These are phyloP conservation scores for Exophiala sp. DNA, from an alignment of 2,329 filamentous ascomycete species.

Conservation along the genomic window DNA sequence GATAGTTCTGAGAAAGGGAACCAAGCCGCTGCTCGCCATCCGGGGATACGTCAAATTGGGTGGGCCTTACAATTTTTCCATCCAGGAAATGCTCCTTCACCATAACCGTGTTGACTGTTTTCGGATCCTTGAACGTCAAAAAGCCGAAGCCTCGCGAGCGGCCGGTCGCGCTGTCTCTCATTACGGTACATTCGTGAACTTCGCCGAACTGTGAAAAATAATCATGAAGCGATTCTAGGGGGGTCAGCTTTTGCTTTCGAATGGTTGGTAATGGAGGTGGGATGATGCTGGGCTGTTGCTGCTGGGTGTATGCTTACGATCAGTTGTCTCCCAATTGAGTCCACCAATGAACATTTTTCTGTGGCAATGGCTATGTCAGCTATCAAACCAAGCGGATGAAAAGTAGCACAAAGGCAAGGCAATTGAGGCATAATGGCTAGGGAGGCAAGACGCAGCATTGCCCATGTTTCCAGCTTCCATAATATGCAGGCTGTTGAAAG, in stretches of 20 bases:
- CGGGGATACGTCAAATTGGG: constrained; percentile 26
- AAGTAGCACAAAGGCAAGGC: neutral
- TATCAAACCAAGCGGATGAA: constrained; percentile 10
- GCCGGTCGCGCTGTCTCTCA: constrained; percentile 91
- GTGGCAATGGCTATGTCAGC: constrained; percentile 38
- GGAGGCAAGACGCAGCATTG: neutral
- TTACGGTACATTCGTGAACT: constrained; percentile 97
- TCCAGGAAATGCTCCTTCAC: constrained; percentile 98
- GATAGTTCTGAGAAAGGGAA: constrained; percentile 9
- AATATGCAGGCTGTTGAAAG: too few relatives aligned
- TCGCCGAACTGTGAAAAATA: constrained; percentile 99
- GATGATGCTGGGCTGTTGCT: neutral
- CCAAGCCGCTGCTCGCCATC: constrained; percentile 21
- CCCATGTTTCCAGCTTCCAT: neutral
- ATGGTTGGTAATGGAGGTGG: neutral
- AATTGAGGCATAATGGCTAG: neutral
- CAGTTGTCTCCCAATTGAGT: constrained; percentile 97
- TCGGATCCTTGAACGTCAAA: constrained; percentile 94
- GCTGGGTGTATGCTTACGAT: constrained; percentile 63
- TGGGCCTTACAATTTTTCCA: constrained; percentile 82
- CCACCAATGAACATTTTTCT: constrained; percentile 99
- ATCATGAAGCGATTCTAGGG: constrained; percentile 83
- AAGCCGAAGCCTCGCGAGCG: constrained; percentile 96
- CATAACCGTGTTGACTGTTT: constrained; percentile 99
- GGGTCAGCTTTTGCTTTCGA: constrained; percentile 3